Evolutionary conservation across 768 basidiomycete species (phyloP).

Genomic region (Russula ochroleuca): DNA sequence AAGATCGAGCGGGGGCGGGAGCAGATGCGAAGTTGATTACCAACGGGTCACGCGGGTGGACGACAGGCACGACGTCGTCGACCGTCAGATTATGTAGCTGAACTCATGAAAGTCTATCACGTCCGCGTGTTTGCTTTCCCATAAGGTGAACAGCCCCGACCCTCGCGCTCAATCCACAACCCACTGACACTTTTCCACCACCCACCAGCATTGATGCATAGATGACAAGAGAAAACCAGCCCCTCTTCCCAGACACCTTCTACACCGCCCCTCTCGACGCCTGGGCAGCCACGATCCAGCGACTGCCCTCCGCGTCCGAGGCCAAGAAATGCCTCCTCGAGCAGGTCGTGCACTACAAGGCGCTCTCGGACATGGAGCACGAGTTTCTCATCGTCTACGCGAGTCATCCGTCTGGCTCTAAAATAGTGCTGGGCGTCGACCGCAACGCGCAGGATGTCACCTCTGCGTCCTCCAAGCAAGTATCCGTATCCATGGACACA

Average conservation of each 20-base stretch:
- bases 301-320: neutral
- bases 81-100: no score
- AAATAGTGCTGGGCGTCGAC: constrained; percentile 25
- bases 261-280: constrained; percentile 14
- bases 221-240: neutral
- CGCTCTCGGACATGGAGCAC: constrained; percentile 26
- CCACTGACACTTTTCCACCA: neutral
- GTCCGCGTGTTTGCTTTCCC: no score
- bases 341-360: constrained; percentile 26
- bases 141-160: neutral
- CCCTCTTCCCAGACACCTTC: constrained; percentile 18
- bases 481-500: neutral
- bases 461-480: neutral
- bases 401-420: constrained; percentile 17
- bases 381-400: constrained; percentile 25
- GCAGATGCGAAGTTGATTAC: no score
- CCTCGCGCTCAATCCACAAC: neutral
- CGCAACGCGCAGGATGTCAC: constrained; percentile 21
- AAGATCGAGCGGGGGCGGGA: no score
- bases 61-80: no score
- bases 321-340: constrained; percentile 19
- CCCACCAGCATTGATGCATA: neutral
- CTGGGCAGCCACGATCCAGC: constrained; percentile 23
- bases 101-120: no score
- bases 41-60: no score